These are phyloP conservation scores for Escallonia rubra DNA, from an alignment of 129 eudicot species.

Conservation along the genomic window DNA sequence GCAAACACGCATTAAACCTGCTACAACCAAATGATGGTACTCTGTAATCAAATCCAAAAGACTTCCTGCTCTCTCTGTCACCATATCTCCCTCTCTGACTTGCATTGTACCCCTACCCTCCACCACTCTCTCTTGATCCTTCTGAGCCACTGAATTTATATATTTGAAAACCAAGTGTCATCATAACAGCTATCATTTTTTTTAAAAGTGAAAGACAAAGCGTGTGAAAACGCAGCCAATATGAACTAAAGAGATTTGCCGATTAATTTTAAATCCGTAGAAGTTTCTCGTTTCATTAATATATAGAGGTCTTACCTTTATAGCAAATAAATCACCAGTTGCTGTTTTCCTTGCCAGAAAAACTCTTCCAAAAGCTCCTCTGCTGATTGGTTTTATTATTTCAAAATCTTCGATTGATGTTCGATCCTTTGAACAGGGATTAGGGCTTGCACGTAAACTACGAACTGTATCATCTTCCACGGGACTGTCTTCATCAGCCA, in stretches of 20 bases:
- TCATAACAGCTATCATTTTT: no score
- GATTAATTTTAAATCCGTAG: neutral
- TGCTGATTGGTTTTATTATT: slow-evolving; percentile 94
- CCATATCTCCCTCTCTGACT: no score
- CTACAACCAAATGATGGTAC: no score
- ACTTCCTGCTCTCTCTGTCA: no score
- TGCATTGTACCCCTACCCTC: no score
- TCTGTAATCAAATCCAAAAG: no score
- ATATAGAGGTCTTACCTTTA: slow-evolving; percentile 55
- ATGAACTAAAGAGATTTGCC: neutral
- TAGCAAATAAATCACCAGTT: slow-evolving; percentile 97
- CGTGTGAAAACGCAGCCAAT: neutral
- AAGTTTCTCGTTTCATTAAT: slow-evolving; percentile 3
- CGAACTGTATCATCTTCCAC: slow-evolving; percentile 61
- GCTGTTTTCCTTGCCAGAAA: slow-evolving; percentile 91
- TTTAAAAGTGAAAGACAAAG: neutral
- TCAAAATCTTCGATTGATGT: slow-evolving; percentile 99
- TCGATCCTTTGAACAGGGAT: slow-evolving; percentile 66
- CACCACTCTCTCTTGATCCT: no score
- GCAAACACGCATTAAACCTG: no score
- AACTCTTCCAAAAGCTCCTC: slow-evolving; percentile 99
- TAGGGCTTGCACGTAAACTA: slow-evolving; percentile 87
- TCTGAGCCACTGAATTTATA: no score
- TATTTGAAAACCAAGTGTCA: no score
- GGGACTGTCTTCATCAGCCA: slow-evolving; percentile 62